A percentile compares a stretch with the other conserved stretches of the same genome.
These are phyloP conservation scores for Aspergillus sp. DNA, from an alignment of 2,329 filamentous ascomycete genomes.

Conservation along the genomic window DNA sequence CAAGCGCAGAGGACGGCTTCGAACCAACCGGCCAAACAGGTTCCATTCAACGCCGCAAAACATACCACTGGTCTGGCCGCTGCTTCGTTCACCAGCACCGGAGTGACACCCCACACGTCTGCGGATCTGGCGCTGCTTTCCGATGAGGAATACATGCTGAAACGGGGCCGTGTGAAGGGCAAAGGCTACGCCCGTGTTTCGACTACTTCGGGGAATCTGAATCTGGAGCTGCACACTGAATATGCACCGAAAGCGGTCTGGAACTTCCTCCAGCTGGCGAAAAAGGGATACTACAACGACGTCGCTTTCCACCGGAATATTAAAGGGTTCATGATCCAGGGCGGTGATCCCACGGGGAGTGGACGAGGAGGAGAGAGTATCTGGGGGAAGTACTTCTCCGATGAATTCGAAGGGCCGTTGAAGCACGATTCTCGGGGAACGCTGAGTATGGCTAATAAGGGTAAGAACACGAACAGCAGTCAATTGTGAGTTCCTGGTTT, in stretches of 20 bases:
- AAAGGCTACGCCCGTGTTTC: slow-evolving; percentile 87
- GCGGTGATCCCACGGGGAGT: slow-evolving; percentile 86
- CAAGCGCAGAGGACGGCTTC: slow-evolving; percentile 14
- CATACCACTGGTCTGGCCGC: slow-evolving; percentile 88
- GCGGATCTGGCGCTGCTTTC: slow-evolving; percentile 76
- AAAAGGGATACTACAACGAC: slow-evolving; percentile 80
- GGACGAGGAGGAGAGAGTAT: slow-evolving; percentile 82
- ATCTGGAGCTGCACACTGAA: slow-evolving; percentile 82
- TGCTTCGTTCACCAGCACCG: slow-evolving; percentile 90
- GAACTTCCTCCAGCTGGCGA: slow-evolving; percentile 85
- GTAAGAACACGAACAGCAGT: slow-evolving; percentile 91
- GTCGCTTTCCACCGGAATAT: slow-evolving; percentile 90
- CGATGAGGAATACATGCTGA: slow-evolving; percentile 95
- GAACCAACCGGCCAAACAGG: slow-evolving; percentile 24
- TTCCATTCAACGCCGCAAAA: slow-evolving; percentile 72
- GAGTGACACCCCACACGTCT: slow-evolving; percentile 83
- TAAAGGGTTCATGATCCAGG: slow-evolving; percentile 94
- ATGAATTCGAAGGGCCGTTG: slow-evolving; percentile 83
- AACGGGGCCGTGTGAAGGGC: slow-evolving; percentile 75
- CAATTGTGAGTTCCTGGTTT: slow-evolving; percentile 52
- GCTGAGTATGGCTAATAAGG: slow-evolving; percentile 94
- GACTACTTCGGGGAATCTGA: slow-evolving; percentile 76
- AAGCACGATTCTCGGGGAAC: slow-evolving; percentile 75
- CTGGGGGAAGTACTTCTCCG: slow-evolving; percentile 89
- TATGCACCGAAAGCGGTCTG: slow-evolving; percentile 87